Conservation (phyloP, 805 yeast genomes). For the Yamadazyma philogaea region DNA sequence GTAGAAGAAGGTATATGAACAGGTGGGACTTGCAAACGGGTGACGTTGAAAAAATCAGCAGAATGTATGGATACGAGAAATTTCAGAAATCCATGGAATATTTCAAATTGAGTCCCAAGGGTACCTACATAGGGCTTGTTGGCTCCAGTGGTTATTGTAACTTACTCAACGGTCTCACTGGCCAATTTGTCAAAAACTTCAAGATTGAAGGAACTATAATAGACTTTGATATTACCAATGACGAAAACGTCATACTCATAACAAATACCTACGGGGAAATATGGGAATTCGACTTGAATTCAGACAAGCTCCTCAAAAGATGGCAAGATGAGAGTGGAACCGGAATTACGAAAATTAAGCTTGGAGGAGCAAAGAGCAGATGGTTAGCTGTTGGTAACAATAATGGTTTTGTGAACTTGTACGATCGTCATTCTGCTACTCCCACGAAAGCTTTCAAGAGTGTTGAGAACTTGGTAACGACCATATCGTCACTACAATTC, state of each 20-base stretch:
- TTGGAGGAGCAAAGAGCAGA: slow-evolving; percentile 68
- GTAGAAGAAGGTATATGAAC: slow-evolving; percentile 88
- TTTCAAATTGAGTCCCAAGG: slow-evolving; percentile 73
- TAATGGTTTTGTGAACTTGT: slow-evolving; percentile 85
- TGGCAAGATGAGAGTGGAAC: slow-evolving; percentile 89
- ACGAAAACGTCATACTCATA: slow-evolving; percentile 46
- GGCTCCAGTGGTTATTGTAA: slow-evolving; percentile 94
- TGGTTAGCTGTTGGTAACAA: slow-evolving; percentile 89
- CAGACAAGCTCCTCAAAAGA: slow-evolving; percentile 49
- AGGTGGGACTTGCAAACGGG: slow-evolving; percentile 81
- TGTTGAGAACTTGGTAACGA: slow-evolving; percentile 76
- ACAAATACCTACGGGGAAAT: slow-evolving; percentile 81
- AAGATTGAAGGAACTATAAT: slow-evolving; percentile 84
- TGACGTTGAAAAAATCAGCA: slow-evolving; percentile 74
- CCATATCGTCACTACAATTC: slow-evolving; percentile 71
- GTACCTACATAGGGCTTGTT: slow-evolving; percentile 65
- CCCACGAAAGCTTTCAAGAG: slow-evolving; percentile 52
- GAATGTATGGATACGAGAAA: slow-evolving; percentile 88
- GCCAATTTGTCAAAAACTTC: slow-evolving; percentile 85
- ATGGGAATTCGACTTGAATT: slow-evolving; percentile 66
- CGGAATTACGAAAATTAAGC: slow-evolving; percentile 72
- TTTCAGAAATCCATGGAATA: slow-evolving; percentile 85
- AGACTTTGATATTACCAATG: slow-evolving; percentile 68
- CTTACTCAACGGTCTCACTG: slow-evolving; percentile 67
- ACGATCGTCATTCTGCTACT: slow-evolving; percentile 50